phyloP scores from a whole-genome alignment of 2,329 filamentous ascomycete genomes.

The Fusarium penzigii region DNA sequence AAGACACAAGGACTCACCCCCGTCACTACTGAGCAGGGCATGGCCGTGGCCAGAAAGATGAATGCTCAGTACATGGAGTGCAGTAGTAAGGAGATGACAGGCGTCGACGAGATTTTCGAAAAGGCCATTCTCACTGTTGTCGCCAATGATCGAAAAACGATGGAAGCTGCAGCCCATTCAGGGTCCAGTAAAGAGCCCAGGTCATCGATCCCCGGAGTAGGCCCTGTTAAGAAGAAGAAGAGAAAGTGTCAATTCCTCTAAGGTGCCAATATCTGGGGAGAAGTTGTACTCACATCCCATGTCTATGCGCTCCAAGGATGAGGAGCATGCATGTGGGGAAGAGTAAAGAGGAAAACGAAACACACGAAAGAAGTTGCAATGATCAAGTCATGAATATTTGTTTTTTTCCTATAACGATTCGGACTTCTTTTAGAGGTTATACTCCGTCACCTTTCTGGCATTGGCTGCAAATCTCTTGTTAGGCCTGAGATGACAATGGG shows the following conservation, averaged over 20 bases:
- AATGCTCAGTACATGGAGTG: conserved; percentile 95
- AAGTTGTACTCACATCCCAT: conserved; percentile 15
- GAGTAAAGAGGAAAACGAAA: conserved; percentile 19
- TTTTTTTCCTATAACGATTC: conserved; percentile 37
- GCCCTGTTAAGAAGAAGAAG: conserved; percentile 74
- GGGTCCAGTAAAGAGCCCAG: conserved; percentile 40
- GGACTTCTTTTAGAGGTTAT: conserved; percentile 27
- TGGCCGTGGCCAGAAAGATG: conserved; percentile 89
- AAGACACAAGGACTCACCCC: conserved; percentile 97
- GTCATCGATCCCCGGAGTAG: conserved; percentile 44
- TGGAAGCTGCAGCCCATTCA: conserved; percentile 48
- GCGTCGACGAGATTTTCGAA: conserved; percentile 96
- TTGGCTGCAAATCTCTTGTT: conserved; percentile 18
- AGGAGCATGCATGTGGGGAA: conserved; percentile 12
- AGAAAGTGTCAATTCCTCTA: conserved; percentile 79
- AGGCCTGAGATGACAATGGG: not conserved
- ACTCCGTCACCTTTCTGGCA: conserved; percentile 25
- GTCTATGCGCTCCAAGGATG: conserved; percentile 19
- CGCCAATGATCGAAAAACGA: conserved; percentile 70
- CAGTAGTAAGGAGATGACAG: conserved; percentile 95
- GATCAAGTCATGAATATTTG: conserved; percentile 41
- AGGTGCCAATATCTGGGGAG: conserved; percentile 30
- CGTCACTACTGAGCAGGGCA: conserved; percentile 87
- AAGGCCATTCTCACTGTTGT: conserved; percentile 88
- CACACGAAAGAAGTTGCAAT: conserved; percentile 42